Evolutionary conservation across 805 yeast species (phyloP).

Genomic region (Limtongozyma cylindracea): DNA sequence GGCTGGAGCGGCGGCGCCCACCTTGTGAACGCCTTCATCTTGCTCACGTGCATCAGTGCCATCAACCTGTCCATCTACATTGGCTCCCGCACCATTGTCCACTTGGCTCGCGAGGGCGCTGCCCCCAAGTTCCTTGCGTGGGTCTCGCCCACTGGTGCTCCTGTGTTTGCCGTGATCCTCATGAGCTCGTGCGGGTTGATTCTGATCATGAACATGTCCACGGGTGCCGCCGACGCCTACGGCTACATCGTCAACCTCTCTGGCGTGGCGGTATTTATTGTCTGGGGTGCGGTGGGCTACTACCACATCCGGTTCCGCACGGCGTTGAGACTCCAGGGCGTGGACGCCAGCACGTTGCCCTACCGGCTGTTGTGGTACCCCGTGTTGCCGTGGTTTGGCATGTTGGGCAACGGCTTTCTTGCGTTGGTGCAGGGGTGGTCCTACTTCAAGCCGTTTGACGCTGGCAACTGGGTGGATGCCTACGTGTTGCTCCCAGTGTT

Average conservation of each 20-base stretch:
- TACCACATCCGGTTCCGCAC: constrained; percentile 30
- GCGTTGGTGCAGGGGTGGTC: constrained; percentile 47
- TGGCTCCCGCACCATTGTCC: constrained; percentile 42
- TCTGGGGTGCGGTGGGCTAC: constrained; percentile 35
- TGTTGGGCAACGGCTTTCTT: constrained; percentile 21
- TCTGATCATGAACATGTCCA: constrained; percentile 26
- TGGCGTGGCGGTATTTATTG: constrained; percentile 43
- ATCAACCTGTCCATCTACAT: constrained; percentile 45
- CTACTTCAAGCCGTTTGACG: constrained; percentile 27
- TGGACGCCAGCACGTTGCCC: constrained; percentile 9
- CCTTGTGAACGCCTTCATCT: constrained; percentile 33
- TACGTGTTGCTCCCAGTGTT: constrained; percentile 39
- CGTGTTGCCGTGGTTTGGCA: constrained; percentile 18
- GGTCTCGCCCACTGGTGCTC: constrained; percentile 35
- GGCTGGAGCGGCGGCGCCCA: constrained; percentile 20
- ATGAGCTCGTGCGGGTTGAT: constrained; percentile 28
- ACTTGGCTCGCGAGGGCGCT: constrained; percentile 31
- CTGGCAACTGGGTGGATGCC: constrained; percentile 21
- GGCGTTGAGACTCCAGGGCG: constrained; percentile 13
- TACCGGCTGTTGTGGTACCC: constrained; percentile 21
- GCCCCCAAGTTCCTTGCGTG: constrained; percentile 30
- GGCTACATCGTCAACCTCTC: constrained; percentile 31
- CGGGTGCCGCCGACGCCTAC: constrained; percentile 38
- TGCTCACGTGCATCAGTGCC: constrained; percentile 40
- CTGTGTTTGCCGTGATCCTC: constrained; percentile 28